Base-by-base conservation (phyloP, 305 asterid species). In the Plantago rigida region DNA sequence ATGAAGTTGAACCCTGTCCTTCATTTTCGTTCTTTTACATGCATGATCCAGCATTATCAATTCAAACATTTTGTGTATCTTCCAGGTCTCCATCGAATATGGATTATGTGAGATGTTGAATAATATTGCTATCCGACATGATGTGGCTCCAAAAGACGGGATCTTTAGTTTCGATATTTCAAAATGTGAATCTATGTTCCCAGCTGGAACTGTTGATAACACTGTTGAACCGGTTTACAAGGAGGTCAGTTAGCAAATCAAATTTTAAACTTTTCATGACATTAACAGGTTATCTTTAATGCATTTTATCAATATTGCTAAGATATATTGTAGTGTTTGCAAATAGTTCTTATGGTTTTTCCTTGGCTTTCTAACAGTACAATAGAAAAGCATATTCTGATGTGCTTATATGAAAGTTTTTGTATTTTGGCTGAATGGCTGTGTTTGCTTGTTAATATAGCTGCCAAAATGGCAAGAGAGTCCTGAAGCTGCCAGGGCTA, bases 21-120 rank as follows among this genome's bases (percentile, higher is more conserved):
- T 3, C 26, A 22, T 22, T 31, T 31, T 31, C 44, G 2, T 36
- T 0, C n/a, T 45, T 14, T 13, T 22, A 1, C 9, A 9, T 17
- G 4, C 47, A n/a, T 62, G 28, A 22, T 62, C 4, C 13, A 17
- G 5, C 41, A 14, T 36, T 24, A 13, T 26, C 46, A 58, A 9
- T 15, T 45, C 9, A 17, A 12, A 47, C 62, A 17, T 0, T 29
- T 50, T 63, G 17, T 46, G 46, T 53, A 41, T 13, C 29, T 59
- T 73, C 59, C 77, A 84, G 93, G 94, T 85, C 39, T 79, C 97
- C 1, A 59, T 91, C 34, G 96, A 91, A 62, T 85, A 73, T 63
- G 97, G 97, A 39, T 75, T 87, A 72, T 85, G 78, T 58, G 97
- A 87, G 80, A 84, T 85, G 95, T 54, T 91, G 85, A 91, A 87